Conservation (phyloP, 768 basidiomycete genomes). For the Lactifluus volemus region DNA sequence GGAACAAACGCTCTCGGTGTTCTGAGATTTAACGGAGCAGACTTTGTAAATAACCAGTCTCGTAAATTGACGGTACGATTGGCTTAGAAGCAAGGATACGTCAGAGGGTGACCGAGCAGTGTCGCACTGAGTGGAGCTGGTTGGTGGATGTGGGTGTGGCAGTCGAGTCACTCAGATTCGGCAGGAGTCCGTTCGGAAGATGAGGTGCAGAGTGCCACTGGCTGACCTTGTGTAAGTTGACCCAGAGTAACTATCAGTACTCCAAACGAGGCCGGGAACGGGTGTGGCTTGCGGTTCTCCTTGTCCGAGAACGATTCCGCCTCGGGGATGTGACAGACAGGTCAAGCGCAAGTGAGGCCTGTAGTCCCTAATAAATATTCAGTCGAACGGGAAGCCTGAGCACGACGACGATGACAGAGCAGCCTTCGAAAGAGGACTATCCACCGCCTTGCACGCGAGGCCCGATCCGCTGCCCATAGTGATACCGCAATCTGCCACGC, state of each 20-base stretch:
- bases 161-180: conserved; percentile 25
- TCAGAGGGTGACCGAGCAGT: conserved; percentile 36
- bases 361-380: too few relatives aligned
- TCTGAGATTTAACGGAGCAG: conserved; percentile 24
- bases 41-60: conserved; percentile 28
- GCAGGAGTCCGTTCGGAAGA: conserved; percentile 25
- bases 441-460: conserved; percentile 48
- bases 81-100: conserved; percentile 50
- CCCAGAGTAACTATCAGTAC: conserved; percentile 16
- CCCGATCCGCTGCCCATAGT: conserved; percentile 48
- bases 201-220: conserved; percentile 22
- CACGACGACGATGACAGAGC: conserved; percentile 54
- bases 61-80: conserved; percentile 44
- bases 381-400: too few relatives aligned
- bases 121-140: conserved; percentile 31
- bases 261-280: conserved; percentile 23
- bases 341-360: too few relatives aligned
- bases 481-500: conserved; percentile 53
- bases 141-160: conserved; percentile 21
- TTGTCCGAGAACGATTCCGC: conserved; percentile 46
- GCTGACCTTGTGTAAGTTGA: conserved; percentile 13
- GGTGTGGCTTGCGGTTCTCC: conserved; percentile 39
- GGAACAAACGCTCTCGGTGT: conserved; percentile 9
- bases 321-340: too few relatives aligned
- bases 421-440: conserved; percentile 57